Evolutionary conservation across 2,329 filamentous ascomycete species (phyloP).

Genomic region (Akanthomyces lecanii): DNA sequence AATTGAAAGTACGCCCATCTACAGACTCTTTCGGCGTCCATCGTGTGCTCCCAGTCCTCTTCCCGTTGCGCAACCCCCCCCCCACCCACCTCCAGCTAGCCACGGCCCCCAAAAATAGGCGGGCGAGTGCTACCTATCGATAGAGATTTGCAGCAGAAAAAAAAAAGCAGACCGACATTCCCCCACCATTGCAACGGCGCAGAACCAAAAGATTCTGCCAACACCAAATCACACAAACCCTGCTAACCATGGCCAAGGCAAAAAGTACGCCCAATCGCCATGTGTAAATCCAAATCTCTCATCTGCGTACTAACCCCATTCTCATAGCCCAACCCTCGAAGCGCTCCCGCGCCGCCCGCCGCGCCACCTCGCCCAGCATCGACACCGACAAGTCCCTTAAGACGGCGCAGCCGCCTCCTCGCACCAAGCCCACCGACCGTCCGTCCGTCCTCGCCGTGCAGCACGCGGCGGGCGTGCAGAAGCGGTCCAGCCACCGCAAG

Average conservation of each 20-base stretch:
- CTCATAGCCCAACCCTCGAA: conserved; percentile 51
- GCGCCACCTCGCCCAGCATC: conserved; percentile 66
- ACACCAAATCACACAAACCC: background rate
- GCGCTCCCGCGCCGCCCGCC: conserved; percentile 71
- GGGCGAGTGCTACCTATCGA: conserved; percentile 1
- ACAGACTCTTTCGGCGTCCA: too few species aligned
- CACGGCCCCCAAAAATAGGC: too few species aligned
- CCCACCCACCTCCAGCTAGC: too few species aligned
- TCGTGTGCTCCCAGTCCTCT: too few species aligned
- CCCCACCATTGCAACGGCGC: background rate
- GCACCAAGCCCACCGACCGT: conserved; percentile 35
- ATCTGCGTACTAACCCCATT: too few species aligned
- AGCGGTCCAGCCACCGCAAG: conserved; percentile 58
- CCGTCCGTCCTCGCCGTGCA: conserved; percentile 68
- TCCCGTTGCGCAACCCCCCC: too few species aligned
- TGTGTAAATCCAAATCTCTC: too few species aligned
- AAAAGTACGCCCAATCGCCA: conserved; percentile 22
- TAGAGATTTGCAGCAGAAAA: background rate
- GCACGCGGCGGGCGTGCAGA: conserved; percentile 61
- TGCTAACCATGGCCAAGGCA: conserved; percentile 30
- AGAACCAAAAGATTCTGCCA: background rate
- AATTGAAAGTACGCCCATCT: too few species aligned
- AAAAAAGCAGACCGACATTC: conserved; percentile 11
- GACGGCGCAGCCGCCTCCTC: conserved; percentile 47
- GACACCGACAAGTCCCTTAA: conserved; percentile 69